Evolutionary conservation across 1,284 basidiomycete species (phyloP).

Genomic region (Moesziomyces parantarcticus): DNA sequence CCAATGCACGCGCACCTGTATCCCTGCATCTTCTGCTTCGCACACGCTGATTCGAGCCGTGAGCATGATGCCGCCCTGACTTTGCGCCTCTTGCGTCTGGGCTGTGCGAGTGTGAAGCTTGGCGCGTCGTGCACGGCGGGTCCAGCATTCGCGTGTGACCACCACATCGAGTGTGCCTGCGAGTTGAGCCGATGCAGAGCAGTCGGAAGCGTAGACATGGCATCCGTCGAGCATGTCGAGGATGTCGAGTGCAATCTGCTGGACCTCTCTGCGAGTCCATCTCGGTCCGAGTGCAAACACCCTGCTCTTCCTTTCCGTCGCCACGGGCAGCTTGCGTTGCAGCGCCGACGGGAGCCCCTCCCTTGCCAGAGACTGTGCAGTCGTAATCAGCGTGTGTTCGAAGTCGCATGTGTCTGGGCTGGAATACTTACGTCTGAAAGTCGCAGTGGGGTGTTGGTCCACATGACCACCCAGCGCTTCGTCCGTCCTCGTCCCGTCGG

Average conservation of each 20-base stretch:
- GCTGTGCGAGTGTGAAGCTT: slow-evolving; percentile 4
- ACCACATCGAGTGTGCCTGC: slow-evolving; percentile 12
- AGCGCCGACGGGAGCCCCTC: slow-evolving; percentile 2
- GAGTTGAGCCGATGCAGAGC: not conserved
- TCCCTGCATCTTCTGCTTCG: slow-evolving; percentile 16
- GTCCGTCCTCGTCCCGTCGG: slow-evolving; percentile 79
- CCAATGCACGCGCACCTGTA: slow-evolving; percentile 24
- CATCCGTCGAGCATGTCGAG: slow-evolving; percentile 24
- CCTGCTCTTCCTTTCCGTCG: slow-evolving; percentile 7
- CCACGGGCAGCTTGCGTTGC: slow-evolving; percentile 1
- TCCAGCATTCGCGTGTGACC: slow-evolving; percentile 23
- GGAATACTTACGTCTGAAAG: slow-evolving; percentile 19
- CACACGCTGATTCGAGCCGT: slow-evolving; percentile 10
- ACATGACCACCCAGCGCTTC: slow-evolving; percentile 85
- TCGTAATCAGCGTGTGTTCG: not conserved
- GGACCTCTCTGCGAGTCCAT: slow-evolving; percentile 24
- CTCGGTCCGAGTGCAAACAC: slow-evolving; percentile 9
- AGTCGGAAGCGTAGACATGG: slow-evolving; percentile 2
- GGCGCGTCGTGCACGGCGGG: slow-evolving; percentile 23
- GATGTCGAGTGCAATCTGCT: not conserved
- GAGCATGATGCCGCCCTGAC: not conserved
- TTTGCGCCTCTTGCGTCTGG: too few species aligned
- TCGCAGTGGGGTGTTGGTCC: slow-evolving; percentile 69
- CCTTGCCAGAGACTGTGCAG: slow-evolving; percentile 3
- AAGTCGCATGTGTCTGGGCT: fast-evolving